Evolutionary conservation across 148 eudicot genomes (phyloP), one percentile per base, ranked within the genome.

Genomic region (Persicaria maculosa): DNA sequence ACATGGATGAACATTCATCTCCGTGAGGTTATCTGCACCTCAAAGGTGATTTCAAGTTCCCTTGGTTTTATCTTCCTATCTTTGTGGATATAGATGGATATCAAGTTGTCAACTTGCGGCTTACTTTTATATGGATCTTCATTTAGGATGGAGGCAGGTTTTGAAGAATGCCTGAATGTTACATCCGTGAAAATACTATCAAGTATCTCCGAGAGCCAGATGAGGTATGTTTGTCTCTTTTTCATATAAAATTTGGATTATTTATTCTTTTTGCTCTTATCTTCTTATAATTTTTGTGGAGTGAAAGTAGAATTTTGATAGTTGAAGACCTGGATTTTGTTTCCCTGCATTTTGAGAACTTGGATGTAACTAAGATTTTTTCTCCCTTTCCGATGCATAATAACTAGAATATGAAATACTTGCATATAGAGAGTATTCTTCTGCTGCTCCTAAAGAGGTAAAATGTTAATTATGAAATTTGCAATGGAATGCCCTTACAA

Each of bases 1-100:
- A 84, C 98, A 44, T 93, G 98, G 96, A 93, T 93, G 98, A 93
- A 93, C 72, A 93, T 93, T 68, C 96, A 93, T 83, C 98, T 90
- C 68, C 96, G 93, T 73, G 98, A 93, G 89, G 98, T 93, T 52
- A 93, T 90, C 48, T 93, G 98, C 82, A 93, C 98, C 71, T 93
- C 96, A 45, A 90, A 93, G 93, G 98, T 90, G 73, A 79, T 68
- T 62, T 48, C 19, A 15, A 65, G 9, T 72, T 46, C 17, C 0
- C 46, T 72, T 68, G 10, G 25, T 53, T 31, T 17, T 40, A 62
- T 64, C 15, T 64, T 40, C 1, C 31, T 64, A 40, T 40, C 68
- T 9, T 61, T 22, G 25, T 22, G 25, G 25, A 22, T 22, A 22
- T 22, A 22, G 25, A 22, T 22, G 25, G 25, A 22, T 22, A 22